Percentiles rank a stretch among this genome's conserved stretches.
Conservation (phyloP, 2,329 filamentous ascomycete genomes). For the Incumbomyces delicatus region DNA sequence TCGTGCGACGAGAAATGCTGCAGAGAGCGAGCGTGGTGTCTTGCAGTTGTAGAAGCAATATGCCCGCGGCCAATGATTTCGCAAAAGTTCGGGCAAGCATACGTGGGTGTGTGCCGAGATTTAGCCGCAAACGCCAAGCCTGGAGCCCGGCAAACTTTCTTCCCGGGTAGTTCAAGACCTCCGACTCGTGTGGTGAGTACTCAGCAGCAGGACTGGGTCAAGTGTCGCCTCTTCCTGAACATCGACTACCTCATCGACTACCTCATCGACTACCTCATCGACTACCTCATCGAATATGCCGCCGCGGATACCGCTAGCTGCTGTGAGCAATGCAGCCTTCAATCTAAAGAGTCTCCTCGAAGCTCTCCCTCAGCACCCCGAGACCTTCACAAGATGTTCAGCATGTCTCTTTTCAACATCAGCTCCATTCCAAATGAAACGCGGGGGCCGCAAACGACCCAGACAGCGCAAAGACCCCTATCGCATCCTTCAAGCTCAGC, state of each 20-base stretch:
- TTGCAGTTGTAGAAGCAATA: not conserved
- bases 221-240: too few species aligned
- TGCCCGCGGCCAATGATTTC: slow-evolving; percentile 2
- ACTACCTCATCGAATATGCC: slow-evolving; percentile 12
- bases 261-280: too few species aligned
- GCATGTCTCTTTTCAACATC: slow-evolving; percentile 35
- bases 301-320: slow-evolving; percentile 11
- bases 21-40: slow-evolving; percentile 21
- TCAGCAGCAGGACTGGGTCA: too few species aligned
- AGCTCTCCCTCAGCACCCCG: slow-evolving; percentile 16
- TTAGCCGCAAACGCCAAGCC: too few species aligned
- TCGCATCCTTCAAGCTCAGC: slow-evolving; percentile 66
- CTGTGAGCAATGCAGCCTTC: slow-evolving; percentile 12
- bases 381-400: slow-evolving; percentile 18
- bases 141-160: too few species aligned
- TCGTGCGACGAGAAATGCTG: slow-evolving; percentile 32
- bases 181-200: too few species aligned
- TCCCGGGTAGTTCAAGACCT: too few species aligned
- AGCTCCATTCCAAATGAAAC: slow-evolving; percentile 37
- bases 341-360: slow-evolving; percentile 18
- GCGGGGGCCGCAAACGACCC: slow-evolving; percentile 14
- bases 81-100: not conserved
- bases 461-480: slow-evolving; percentile 56
- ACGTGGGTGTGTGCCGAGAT: too few species aligned
- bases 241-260: too few species aligned